Conservation (phyloP, 106 monocot species). For the Ottelia alismoides region DNA sequence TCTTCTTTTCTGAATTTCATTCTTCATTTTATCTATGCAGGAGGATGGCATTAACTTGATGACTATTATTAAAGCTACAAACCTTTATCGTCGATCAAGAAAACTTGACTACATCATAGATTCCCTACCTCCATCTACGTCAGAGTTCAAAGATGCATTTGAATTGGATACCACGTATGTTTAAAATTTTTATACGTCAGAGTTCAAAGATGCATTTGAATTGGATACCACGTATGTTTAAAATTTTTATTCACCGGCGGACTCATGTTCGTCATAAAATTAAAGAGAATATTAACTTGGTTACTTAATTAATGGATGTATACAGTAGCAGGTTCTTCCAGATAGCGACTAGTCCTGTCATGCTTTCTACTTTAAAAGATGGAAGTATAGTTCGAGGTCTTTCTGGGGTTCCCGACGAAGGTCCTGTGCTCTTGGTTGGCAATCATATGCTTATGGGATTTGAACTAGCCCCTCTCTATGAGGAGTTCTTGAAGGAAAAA, state of each 20-base stretch:
- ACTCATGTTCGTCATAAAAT: not conserved
- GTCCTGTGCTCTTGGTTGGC: slow-evolving; percentile 83
- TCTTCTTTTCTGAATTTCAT: too few species aligned
- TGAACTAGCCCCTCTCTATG: slow-evolving; percentile 52
- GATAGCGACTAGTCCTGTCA: slow-evolving; percentile 49
- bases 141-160: slow-evolving; percentile 38
- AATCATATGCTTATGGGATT: slow-evolving; percentile 84
- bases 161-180: slow-evolving; percentile 25
- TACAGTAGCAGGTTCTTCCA: slow-evolving; percentile 29
- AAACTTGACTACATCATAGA: slow-evolving; percentile 34
- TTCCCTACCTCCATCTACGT: slow-evolving; percentile 48
- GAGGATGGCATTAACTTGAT: slow-evolving; percentile 69
- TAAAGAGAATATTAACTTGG: not conserved
- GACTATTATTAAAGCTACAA: slow-evolving; percentile 48
- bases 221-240: slow-evolving; percentile 27
- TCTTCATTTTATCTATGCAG: slow-evolving; percentile 16
- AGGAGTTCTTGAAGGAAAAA: slow-evolving; percentile 65
- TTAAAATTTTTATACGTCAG: too few species aligned
- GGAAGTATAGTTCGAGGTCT: slow-evolving; percentile 70
- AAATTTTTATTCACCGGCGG: slow-evolving; percentile 29
- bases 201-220: slow-evolving; percentile 32
- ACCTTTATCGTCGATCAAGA: slow-evolving; percentile 43
- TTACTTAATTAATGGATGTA: not conserved
- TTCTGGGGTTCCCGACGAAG: slow-evolving; percentile 68
- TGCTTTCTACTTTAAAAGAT: slow-evolving; percentile 54